phyloP scores from a whole-genome alignment of 176 grass and related monocot genomes.

The Lolium multiflorum region DNA sequence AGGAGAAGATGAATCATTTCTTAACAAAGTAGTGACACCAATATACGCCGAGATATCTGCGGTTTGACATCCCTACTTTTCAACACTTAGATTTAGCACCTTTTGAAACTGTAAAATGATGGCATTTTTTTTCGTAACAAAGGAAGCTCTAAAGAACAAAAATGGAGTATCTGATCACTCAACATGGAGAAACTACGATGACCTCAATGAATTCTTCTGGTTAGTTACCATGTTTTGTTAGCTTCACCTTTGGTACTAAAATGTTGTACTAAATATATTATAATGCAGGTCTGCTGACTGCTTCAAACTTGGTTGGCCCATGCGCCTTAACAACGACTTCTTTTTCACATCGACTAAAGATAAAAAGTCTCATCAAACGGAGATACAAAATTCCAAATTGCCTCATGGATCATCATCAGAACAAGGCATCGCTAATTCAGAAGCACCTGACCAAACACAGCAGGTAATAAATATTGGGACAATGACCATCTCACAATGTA shows the following conservation, averaged over 20 bases:
- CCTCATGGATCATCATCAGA: conserved; percentile 42
- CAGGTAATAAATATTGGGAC: conserved; percentile 43
- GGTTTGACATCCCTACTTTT: conserved; percentile 56
- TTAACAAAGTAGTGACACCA: conserved; percentile 76
- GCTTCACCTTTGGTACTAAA: conserved; percentile 11
- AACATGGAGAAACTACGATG: conserved; percentile 99
- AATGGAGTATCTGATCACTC: conserved; percentile 88
- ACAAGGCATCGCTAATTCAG: conserved; percentile 29
- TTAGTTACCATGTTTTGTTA: conserved; percentile 54
- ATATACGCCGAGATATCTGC: conserved; percentile 76
- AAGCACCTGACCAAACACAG: conserved; percentile 27
- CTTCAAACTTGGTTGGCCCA: conserved; percentile 97
- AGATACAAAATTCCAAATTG: conserved; percentile 37
- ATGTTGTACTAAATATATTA: conserved; percentile 31
- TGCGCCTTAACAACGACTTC: conserved; percentile 84
- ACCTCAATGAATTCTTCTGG: conserved; percentile 98
- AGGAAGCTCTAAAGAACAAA: conserved; percentile 92
- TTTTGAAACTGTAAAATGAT: conserved; percentile 43
- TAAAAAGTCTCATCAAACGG: conserved; percentile 44
- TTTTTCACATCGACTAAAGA: conserved; percentile 59
- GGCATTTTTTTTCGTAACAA: conserved; percentile 49
- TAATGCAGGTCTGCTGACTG: conserved; percentile 79
- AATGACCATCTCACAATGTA: conserved; percentile 3
- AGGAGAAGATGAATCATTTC: conserved; percentile 82
- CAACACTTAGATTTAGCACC: conserved; percentile 33